Conservation (phyloP, 306 rosid species). For the Geum urbanum region DNA sequence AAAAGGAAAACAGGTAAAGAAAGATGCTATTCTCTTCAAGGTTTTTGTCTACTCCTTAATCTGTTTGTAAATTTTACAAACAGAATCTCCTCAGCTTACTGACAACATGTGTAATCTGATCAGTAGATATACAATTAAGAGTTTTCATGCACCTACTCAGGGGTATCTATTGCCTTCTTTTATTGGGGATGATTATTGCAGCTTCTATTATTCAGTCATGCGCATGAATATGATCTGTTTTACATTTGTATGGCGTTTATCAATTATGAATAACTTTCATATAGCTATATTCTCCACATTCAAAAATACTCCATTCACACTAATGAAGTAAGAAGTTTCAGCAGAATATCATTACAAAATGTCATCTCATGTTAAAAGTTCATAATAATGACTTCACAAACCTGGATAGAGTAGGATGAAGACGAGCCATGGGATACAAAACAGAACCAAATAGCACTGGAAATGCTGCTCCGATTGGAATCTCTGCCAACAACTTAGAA, state of each 20-base stretch:
- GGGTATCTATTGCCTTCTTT: neutral
- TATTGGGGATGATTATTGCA: neutral
- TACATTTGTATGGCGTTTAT: neutral
- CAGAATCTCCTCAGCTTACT: neutral
- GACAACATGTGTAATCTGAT: neutral
- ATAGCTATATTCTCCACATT: neutral
- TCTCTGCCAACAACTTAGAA: conserved; percentile 86
- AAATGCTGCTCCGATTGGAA: conserved; percentile 89
- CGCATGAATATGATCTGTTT: neutral
- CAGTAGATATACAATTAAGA: neutral
- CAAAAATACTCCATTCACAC: neutral
- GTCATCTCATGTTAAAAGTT: neutral
- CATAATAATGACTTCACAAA: conserved; percentile 16
- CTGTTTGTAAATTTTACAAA: conserved; percentile 4
- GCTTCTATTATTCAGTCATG: neutral
- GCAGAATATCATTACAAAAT: neutral
- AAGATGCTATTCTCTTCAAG: neutral
- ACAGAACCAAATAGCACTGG: conserved; percentile 84
- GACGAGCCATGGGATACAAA: conserved; percentile 94
- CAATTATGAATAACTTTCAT: neutral
- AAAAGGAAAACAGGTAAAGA: neutral
- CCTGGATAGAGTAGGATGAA: conserved; percentile 81
- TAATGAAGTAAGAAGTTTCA: neutral
- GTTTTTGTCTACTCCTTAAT: neutral
- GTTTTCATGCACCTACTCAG: neutral